Base-by-base conservation (phyloP, 2,329 filamentous ascomycete species). In the Tolypocladium inflatum region DNA sequence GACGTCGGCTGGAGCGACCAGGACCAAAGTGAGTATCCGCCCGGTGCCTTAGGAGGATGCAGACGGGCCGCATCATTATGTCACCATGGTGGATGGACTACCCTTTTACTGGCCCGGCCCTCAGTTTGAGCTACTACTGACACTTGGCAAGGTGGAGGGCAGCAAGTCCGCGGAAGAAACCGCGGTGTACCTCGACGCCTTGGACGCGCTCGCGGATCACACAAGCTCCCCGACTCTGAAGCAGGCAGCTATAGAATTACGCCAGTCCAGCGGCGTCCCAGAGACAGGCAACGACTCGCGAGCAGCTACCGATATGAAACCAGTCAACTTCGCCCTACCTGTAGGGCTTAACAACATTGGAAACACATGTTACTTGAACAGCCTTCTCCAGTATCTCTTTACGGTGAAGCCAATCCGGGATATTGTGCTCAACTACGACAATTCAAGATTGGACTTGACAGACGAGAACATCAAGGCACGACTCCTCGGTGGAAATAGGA, bases 301-400 rank as follows among this genome's bases (percentile, higher is more conserved):
- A 41, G 57, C 38, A n/a, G 51, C 35, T 23, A 54, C 55, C 35
- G 56, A 56, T 8, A 45, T 35, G n/a, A 51, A 50, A 45, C 56
- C 65, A 3, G 67, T 68, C 17, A 67, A 76, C 57, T 66, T 74
- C 53, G 77, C 82, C 37, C 85, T 90, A 71, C 94, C 94, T 0
- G 89, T 96, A 26, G 94, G 94, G 0, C 80, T 97, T 7, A 83
- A 86, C 62, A 99, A 97, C 65, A 96, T 97, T 58, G 92, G 94
- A 59, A 99, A 99, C 67, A 99, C 95, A 0, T 99, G 94, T 71
- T 99, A 99, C 67, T 80, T 99, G 57, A 99, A 99, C 76, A 97
- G 93, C 73, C 82, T 99, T 54, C 79, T 99, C 11, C 94, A 99
- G 66, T 97, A 96, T 69, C 88, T 97, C 63, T 97, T 96, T 70